These are phyloP conservation scores for Aspergillus sclerotioniger DNA, from an alignment of 495 filamentous ascomycete species.

Conservation along the genomic window DNA sequence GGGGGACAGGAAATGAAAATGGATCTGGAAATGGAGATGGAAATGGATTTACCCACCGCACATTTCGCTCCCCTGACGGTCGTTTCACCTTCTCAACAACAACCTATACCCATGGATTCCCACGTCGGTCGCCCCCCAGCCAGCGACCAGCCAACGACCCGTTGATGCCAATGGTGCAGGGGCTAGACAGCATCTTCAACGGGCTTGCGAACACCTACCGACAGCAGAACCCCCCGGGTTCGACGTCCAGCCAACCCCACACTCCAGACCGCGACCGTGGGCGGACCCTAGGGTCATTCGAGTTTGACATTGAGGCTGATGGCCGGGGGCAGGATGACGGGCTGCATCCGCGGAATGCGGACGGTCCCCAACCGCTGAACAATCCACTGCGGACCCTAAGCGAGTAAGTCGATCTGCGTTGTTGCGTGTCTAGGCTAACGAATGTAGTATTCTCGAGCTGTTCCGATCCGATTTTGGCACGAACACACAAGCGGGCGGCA, in stretches of 20 bases:
- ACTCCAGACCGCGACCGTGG: background rate
- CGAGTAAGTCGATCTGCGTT: conserved; percentile 31
- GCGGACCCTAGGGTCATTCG: conserved; percentile 8
- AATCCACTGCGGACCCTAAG: conserved; percentile 27
- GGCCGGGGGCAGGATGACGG: conserved; percentile 20
- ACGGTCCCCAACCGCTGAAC: conserved; percentile 30
- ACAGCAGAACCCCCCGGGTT: background rate
- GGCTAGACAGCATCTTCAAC: conserved; percentile 33
- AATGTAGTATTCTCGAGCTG: conserved; percentile 31
- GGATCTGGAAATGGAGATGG: background rate
- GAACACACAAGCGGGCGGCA: conserved; percentile 14
- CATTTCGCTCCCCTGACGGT: conserved; percentile 49
- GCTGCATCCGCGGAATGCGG: conserved; percentile 33
- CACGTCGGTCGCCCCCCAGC: conserved; percentile 16
- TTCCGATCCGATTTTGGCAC: conserved; percentile 22
- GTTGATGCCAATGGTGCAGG: conserved; percentile 32
- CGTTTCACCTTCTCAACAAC: conserved; percentile 40
- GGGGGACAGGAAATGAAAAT: background rate
- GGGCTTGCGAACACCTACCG: conserved; percentile 28
- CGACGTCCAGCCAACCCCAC: background rate
- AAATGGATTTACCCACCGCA: conserved; percentile 37
- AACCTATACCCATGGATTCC: conserved; percentile 26
- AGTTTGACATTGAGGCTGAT: conserved; percentile 16
- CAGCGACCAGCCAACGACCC: conserved; percentile 22
- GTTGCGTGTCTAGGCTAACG: background rate